Base-by-base conservation (phyloP, 345 rosid species). In the Pugionium cornutum region DNA sequence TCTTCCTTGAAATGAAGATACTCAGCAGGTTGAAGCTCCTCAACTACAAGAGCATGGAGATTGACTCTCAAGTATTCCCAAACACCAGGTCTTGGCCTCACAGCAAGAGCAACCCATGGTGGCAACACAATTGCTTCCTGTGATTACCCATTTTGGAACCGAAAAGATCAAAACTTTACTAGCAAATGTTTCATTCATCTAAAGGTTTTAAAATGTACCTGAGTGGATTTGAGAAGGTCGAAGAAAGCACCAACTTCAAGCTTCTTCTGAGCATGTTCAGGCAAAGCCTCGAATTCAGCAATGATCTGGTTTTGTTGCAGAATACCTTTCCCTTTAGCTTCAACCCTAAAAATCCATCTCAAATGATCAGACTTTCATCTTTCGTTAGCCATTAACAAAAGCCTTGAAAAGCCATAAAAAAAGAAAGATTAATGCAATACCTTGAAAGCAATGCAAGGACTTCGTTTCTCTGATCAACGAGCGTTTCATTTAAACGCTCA, bases 41-140 rank as follows among this genome's bases (percentile, higher is more conserved):
- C 97, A 18, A 88, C 87, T 3, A 82, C 83, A 11, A 94, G 96
- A 11, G 84, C 95, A 40, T 90, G 92, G 42, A 86, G 77, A 68
- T 92, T 81, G 61, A 89, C 89, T 64, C 91, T 79, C 33, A 92
- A 53, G 78, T 92, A 83, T 48, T 92, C 97, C 98, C 98, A 89
- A 6, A 92, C 98, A 70, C 98, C 98, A 58, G 97, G 98, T 64
- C 96, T 87, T 40, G 96, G 97, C 27, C 98, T 87, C 56, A 92
- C 88, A 27, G 98, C 98, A 37, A 92, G 83, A 11, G 91, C 97
- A 34, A 92, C 84, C 95, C 92, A 87, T 5, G 98, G 98, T 35
- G 97, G 89, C 61, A 76, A 69, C 66, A 89, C 89, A 10, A 92
- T 86, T 10, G 96, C 97, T 89, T 94, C 99, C 99, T 92, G 37